Conservation (phyloP, 2,329 filamentous ascomycete genomes). For the Aaosphaeria pasadenensis region DNA sequence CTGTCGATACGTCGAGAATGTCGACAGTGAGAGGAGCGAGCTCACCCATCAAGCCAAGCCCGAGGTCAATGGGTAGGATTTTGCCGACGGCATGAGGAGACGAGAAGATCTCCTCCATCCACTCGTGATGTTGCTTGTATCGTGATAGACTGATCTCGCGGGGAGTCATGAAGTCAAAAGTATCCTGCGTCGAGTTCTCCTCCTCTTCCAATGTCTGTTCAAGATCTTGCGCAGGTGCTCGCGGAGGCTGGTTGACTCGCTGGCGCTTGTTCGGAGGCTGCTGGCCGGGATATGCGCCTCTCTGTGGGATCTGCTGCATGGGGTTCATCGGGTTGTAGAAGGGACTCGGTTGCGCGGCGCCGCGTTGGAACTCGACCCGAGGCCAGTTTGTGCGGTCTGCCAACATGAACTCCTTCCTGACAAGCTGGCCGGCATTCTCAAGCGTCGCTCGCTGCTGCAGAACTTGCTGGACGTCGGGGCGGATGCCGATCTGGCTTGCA, state of each 20-base stretch:
- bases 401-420: slow-evolving; percentile 94
- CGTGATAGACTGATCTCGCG: slow-evolving; percentile 83
- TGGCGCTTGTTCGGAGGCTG: slow-evolving; percentile 47
- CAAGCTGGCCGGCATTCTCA: slow-evolving; percentile 68
- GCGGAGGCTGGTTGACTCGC: slow-evolving; percentile 38
- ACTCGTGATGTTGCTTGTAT: slow-evolving; percentile 94
- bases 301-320: slow-evolving; percentile 18
- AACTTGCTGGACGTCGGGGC: slow-evolving; percentile 56
- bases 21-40: slow-evolving; percentile 78
- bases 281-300: slow-evolving; percentile 22
- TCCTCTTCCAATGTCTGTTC: slow-evolving; percentile 72
- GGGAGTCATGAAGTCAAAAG: slow-evolving; percentile 85
- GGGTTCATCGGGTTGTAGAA: slow-evolving; percentile 37
- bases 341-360: slow-evolving; percentile 18
- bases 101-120: slow-evolving; percentile 96
- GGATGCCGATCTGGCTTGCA: slow-evolving; percentile 61
- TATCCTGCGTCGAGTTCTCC: slow-evolving; percentile 81
- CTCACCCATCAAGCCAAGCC: slow-evolving; percentile 74
- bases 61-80: slow-evolving; percentile 83
- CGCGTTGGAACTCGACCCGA: slow-evolving; percentile 67
- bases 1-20: slow-evolving; percentile 65
- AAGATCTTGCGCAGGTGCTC: slow-evolving; percentile 35
- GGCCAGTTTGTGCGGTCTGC: slow-evolving; percentile 90
- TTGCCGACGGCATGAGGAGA: slow-evolving; percentile 84
- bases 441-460: slow-evolving; percentile 61